Evolutionary conservation across 2,329 filamentous ascomycete genomes (phyloP).

Genomic region (Dichotomopilus funicola): DNA sequence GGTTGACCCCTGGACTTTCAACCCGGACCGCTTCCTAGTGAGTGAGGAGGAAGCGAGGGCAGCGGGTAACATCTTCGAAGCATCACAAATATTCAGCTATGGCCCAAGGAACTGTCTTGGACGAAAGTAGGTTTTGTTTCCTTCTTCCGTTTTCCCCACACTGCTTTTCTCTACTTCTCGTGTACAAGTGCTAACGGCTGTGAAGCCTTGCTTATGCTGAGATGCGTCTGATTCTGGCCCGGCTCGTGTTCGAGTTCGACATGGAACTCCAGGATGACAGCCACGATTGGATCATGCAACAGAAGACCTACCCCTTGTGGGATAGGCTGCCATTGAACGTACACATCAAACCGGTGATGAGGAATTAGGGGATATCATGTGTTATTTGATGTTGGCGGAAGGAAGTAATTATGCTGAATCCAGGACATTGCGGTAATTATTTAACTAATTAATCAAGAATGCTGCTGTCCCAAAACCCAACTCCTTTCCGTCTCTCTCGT

Average conservation of each 20-base stretch:
- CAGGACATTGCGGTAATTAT: not conserved
- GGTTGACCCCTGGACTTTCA: conserved; percentile 27
- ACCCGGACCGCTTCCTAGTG: conserved; percentile 32
- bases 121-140: conserved; percentile 27
- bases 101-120: conserved; percentile 38
- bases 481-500: too few relatives aligned
- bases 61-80: conserved; percentile 21
- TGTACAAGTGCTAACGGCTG: not conserved
- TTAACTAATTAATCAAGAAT: not conserved
- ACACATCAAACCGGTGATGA: not conserved
- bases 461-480: not conserved
- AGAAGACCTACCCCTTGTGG: conserved; percentile 12
- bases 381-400: not conserved
- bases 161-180: not conserved
- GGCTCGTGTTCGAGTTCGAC: conserved; percentile 38
- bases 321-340: conserved; percentile 7
- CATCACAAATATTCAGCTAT: conserved; percentile 33
- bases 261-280: conserved; percentile 31
- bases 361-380: not conserved
- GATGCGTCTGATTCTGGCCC: conserved; percentile 41
- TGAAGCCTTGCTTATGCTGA: conserved; percentile 38
- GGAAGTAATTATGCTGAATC: not conserved
- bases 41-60: conserved; percentile 19
- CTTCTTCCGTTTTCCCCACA: not conserved
- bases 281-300: conserved; percentile 31